Evolutionary conservation across 2,329 filamentous ascomycete species (phyloP), one percentile per base, ranked within the genome.

Genomic region (Camptophora hylomeconis): DNA sequence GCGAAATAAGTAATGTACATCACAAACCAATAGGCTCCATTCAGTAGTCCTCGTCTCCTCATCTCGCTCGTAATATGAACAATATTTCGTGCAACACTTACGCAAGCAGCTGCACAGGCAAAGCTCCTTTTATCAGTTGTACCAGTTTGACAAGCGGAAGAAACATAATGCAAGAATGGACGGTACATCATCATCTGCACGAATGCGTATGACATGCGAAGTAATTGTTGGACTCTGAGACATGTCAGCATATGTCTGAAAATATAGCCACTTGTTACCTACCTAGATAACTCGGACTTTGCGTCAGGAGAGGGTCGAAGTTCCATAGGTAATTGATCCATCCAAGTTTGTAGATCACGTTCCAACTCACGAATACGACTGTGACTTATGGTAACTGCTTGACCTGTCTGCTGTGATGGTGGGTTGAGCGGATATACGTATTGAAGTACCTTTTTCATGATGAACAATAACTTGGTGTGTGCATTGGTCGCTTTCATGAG

Each of bases 271-370:
- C 23, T 10, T 13, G 17, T 13, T 5, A 53, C 69, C 60, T 67
- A 82, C 81, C 82, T 69, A 43, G 84, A 69, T 14, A 86, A 69
- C 45, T 86, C 75, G 18, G 75, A 69, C 2, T 76, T 66, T 0
- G 76, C 79, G 28, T 89, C 82, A 1, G 75, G 69, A 37, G 81
- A 83, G 2, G 84, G 84, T 36, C 79, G 76, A 54, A 93, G 73
- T 30, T 74, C 71, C 41, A 74, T 64, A 0, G 86, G 87, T 15
- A 98, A 51, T 33, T 64, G 58, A 30, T 72, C 68, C 54, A 74
- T 67, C 72, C 72, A 77, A 9, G 56, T 52, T 43, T 75, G 69
- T 29, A 77, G 53, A 44, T 75, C 71, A 31, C 65, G 59, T 48
- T 77, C 72, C 31, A 77, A 67, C 39, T 76, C 72, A 13, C 69